A percentile compares a stretch with the other conserved stretches of the same genome.
Conservation (phyloP, 2,329 filamentous ascomycete species). For the Microcyclosporella mali region DNA sequence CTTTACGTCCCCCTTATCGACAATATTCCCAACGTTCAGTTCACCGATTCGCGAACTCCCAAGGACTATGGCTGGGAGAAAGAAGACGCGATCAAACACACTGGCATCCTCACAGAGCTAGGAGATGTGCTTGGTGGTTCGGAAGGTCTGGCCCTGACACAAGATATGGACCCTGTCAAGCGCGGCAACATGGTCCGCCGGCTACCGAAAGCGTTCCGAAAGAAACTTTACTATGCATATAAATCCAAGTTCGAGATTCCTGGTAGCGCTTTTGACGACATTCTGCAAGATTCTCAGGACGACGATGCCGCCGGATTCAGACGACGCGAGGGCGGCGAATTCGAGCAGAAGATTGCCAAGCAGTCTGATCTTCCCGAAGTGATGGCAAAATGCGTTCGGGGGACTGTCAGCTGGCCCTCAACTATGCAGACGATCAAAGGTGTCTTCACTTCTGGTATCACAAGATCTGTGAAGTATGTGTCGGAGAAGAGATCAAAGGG, state of each 20-base stretch:
- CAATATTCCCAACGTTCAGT: slow-evolving; percentile 81
- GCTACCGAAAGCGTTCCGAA: slow-evolving; percentile 77
- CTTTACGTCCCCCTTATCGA: slow-evolving; percentile 86
- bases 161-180: slow-evolving; percentile 88
- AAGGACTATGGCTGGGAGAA: slow-evolving; percentile 36
- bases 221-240: slow-evolving; percentile 90
- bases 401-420: slow-evolving; percentile 88
- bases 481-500: slow-evolving; percentile 62
- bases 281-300: slow-evolving; percentile 72
- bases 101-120: slow-evolving; percentile 48
- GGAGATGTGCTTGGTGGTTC: slow-evolving; percentile 44
- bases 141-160: slow-evolving; percentile 63
- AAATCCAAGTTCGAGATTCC: slow-evolving; percentile 86
- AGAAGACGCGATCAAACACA: slow-evolving; percentile 33
- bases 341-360: slow-evolving; percentile 80
- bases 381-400: slow-evolving; percentile 70
- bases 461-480: slow-evolving; percentile 67
- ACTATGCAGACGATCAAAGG: slow-evolving; percentile 83
- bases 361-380: slow-evolving; percentile 62
- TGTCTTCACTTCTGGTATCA: slow-evolving; percentile 67
- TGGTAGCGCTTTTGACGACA: slow-evolving; percentile 71
- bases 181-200: slow-evolving; percentile 95
- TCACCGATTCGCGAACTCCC: slow-evolving; percentile 58
- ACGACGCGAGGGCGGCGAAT: slow-evolving; percentile 70
- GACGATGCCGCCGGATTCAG: slow-evolving; percentile 60